These are phyloP conservation scores for Lachnellula suecica DNA, from an alignment of 2,329 filamentous ascomycete genomes.

Conservation along the genomic window DNA sequence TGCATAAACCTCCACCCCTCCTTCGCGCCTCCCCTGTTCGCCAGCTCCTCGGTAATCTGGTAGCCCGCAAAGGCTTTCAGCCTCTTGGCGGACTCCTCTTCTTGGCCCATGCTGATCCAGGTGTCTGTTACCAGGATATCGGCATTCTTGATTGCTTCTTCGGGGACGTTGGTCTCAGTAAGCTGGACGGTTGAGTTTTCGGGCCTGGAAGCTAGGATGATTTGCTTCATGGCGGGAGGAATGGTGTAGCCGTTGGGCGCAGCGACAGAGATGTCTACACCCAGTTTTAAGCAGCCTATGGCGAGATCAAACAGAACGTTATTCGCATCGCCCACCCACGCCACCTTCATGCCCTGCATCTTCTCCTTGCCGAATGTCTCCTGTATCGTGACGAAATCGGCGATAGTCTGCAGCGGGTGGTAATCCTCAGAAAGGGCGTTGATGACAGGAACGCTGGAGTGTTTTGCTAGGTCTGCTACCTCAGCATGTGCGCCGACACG, in stretches of 20 bases:
- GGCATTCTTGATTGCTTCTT: conserved; percentile 80
- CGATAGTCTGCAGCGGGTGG: conserved; percentile 91
- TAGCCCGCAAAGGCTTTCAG: conserved; percentile 84
- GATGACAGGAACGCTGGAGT: conserved; percentile 78
- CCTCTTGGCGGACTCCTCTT: conserved; percentile 76
- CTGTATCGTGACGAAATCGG: conserved; percentile 88
- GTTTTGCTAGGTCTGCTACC: conserved; percentile 65
- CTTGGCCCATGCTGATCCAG: conserved; percentile 98
- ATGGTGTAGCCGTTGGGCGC: conserved; percentile 85
- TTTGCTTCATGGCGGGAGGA: conserved; percentile 67
- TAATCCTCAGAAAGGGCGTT: conserved; percentile 88
- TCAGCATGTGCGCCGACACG: conserved; percentile 78
- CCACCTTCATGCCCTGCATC: conserved; percentile 65
- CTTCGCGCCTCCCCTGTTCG: conserved; percentile 81
- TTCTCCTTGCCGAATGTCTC: conserved; percentile 58
- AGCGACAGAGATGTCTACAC: conserved; percentile 82
- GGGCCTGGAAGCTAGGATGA: conserved; percentile 65
- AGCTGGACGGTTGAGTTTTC: conserved; percentile 63
- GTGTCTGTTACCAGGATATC: conserved; percentile 95
- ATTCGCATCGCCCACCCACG: conserved; percentile 96
- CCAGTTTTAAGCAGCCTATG: conserved; percentile 82
- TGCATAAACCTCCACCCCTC: conserved; percentile 97
- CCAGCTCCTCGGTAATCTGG: conserved; percentile 86
- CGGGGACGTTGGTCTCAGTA: conserved; percentile 73
- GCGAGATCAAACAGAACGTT: conserved; percentile 95